These are phyloP conservation scores for Salvia rosmarinus DNA, from an alignment of 257 asterid species.

Conservation along the genomic window DNA sequence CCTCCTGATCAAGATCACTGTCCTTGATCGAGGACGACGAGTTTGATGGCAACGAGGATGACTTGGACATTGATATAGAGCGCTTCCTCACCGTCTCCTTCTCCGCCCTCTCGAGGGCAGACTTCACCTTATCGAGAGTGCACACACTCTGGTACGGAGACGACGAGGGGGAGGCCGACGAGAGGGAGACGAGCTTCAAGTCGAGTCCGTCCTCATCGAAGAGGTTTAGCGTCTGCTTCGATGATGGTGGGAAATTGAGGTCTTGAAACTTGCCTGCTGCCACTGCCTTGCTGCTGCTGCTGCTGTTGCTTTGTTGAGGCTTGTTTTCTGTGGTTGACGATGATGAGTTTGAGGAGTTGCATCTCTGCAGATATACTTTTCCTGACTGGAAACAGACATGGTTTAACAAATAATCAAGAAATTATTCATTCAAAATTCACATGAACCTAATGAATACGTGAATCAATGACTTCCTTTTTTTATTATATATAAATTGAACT, in stretches of 20 bases:
- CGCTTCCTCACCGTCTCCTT: constrained; percentile 60
- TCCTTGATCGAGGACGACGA: constrained; percentile 68
- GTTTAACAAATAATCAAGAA: neutral
- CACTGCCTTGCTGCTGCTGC: neutral
- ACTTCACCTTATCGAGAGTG: constrained; percentile 87
- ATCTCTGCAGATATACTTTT: constrained; percentile 71
- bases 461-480: no score
- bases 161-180: constrained; percentile 40
- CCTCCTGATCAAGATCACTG: constrained; percentile 52
- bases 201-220: constrained; percentile 58
- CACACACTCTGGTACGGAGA: constrained; percentile 68
- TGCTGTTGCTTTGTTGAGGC: constrained; percentile 23
- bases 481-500: neutral
- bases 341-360: constrained; percentile 58
- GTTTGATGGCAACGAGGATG: constrained; percentile 61
- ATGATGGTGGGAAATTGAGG: constrained; percentile 74
- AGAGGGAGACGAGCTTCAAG: constrained; percentile 54
- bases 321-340: constrained; percentile 50
- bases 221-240: constrained; percentile 49
- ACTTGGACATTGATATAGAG: constrained; percentile 54
- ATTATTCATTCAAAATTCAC: no score
- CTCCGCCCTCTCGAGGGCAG: constrained; percentile 79
- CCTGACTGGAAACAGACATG: constrained; percentile 64
- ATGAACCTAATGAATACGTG: neutral
- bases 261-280: constrained; percentile 53